Conservation (phyloP, 2,329 filamentous ascomycete genomes). For the Paracorniculantispora psalliotae region DNA sequence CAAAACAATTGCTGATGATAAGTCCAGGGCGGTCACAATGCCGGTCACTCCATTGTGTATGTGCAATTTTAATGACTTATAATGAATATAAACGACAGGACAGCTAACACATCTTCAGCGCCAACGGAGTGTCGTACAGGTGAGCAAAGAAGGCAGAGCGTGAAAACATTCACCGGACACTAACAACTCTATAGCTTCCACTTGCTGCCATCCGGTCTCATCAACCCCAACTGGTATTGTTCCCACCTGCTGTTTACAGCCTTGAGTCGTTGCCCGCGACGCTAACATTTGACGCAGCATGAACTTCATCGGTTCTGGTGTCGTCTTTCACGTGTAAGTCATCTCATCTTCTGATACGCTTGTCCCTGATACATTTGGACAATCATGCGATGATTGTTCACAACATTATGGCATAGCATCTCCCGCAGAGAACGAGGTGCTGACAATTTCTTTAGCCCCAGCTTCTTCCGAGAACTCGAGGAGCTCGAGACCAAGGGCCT, state of each 20-base stretch:
- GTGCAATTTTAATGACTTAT: conserved; percentile 16
- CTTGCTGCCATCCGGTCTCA: conserved; percentile 63
- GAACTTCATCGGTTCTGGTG: conserved; percentile 69
- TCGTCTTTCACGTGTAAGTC: conserved; percentile 56
- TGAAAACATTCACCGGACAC: conserved; percentile 8
- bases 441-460: conserved; percentile 24
- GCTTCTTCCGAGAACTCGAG: conserved; percentile 38
- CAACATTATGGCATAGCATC: too few relatives aligned
- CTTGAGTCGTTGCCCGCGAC: background rate
- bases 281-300: conserved; percentile 32
- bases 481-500: conserved; percentile 38
- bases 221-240: conserved; percentile 54
- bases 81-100: background rate
- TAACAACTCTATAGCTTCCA: conserved; percentile 44
- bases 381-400: background rate
- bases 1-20: conserved; percentile 18
- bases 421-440: conserved; percentile 16
- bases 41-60: conserved; percentile 18
- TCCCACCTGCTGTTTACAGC: conserved; percentile 1
- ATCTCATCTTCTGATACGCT: background rate
- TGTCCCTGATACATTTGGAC: background rate
- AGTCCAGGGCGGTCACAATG: conserved; percentile 18
- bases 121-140: conserved; percentile 30
- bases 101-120: conserved; percentile 15
- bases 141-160: conserved; percentile 6